Evolutionary conservation across 164 flowering plant species (phyloP), one percentile per base, ranked within the genome.

Genomic region (Stephania yunnanensis): DNA sequence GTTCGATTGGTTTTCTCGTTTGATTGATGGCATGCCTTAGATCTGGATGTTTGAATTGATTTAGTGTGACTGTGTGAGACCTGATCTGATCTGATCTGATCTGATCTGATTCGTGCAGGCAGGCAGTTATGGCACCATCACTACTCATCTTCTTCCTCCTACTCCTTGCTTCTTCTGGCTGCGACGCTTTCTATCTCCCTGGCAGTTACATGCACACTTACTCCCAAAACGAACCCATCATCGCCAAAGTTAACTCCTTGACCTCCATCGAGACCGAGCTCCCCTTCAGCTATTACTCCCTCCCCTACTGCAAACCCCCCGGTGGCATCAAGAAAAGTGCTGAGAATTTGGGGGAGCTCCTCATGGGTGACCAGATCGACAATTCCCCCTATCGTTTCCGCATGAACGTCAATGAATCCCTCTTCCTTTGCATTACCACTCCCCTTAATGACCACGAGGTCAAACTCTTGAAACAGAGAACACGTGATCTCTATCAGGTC

Each of bases 401-500:
- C 2, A 83, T 83, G 85, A 71, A 78, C 13, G 3, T 50, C 5
- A 78, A 83, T 55, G 83, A 83, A 29, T 61, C 83, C 6, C 36
- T 83, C 58, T 83, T 72, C 61, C 76, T 83, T n/a, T 83, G 85
- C 75, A 80, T 76, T 11, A 78, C 85, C 36, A 48, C 53, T 15
- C 74, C 81, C 1, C 65, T 83, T 10, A 83, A 68, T 1, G 83
- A 80, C 25, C 69, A 74, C 63, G 81, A 83, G 48, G 81, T 76
- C 15, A 83, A 83, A 58, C 74, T 83, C 12, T 68, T 80, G 75
- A 83, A 83, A 55, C 82, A 83, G 73, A 78, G 85, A 58, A 78
- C 81, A 29, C 78, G 75, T 2, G 80, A 83, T 78, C 79, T 85
- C 19, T 86, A 86, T 80, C 88, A 86, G 78, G 88, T 86, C 55